phyloP scores from a whole-genome alignment of 1,139 yeast species.

The Magnusiomyces paraingens region DNA sequence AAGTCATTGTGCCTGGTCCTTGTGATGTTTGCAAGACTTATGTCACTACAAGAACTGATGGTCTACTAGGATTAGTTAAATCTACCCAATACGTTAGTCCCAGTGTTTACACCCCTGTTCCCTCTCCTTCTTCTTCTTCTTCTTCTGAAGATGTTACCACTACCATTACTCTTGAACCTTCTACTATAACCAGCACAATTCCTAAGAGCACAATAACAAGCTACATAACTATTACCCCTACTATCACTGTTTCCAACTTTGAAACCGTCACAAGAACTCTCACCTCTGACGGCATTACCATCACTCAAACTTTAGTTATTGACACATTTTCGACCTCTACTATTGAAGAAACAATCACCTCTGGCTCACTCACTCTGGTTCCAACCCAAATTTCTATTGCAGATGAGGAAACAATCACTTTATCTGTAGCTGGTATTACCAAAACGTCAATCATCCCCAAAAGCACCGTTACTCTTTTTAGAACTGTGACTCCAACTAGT shows the following conservation, averaged over 20 bases:
- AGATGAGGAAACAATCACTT: background rate
- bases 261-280: slow-evolving; percentile 8
- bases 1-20: background rate
- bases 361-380: background rate
- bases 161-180: slow-evolving; percentile 8
- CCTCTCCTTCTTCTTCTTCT: background rate
- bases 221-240: slow-evolving; percentile 10
- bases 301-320: slow-evolving; percentile 6
- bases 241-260: slow-evolving; percentile 8
- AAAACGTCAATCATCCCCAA: background rate
- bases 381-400: background rate
- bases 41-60: slow-evolving; percentile 5
- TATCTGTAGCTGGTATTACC: background rate
- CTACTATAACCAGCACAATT: slow-evolving; percentile 9
- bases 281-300: slow-evolving; percentile 4
- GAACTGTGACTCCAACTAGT: background rate
- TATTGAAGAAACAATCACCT: background rate
- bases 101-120: background rate
- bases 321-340: background rate
- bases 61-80: background rate
- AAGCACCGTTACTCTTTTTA: background rate
- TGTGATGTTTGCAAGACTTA: slow-evolving; percentile 5
- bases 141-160: slow-evolving; percentile 11
- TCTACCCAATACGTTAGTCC: slow-evolving; percentile 7
- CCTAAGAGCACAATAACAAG: background rate